Base-by-base conservation (phyloP, 1,284 basidiomycete genomes). In the Grifola frondosa region DNA sequence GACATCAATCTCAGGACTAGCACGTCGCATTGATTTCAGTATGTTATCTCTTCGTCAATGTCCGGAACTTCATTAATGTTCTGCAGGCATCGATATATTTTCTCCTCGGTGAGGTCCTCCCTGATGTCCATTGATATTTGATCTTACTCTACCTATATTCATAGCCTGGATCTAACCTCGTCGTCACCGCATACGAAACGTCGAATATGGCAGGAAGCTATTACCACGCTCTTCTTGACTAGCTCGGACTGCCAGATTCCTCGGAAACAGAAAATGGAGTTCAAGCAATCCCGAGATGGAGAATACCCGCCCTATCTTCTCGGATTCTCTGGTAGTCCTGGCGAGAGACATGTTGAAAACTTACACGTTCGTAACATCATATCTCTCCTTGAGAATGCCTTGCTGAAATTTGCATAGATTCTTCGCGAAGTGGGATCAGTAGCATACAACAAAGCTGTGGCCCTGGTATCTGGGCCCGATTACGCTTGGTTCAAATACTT, bases 151-250 rank as follows among this genome's bases (percentile, higher is more conserved):
- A 36, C 36, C 30, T 22, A 37, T 30, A 17, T 16, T 35, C 30
- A 6, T 38, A 85, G 83, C 10, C 62, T 91, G 46, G 81, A 90
- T 61, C 62, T 84, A 31, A 75, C 80, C 1, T 62, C 77, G 17
- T 67, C 77, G 1, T 82, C 80, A 2, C 70, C 77, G 12, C 88
- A 92, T 57, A 72, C 79, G 28, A 80, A 73, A 48, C 75, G 87
- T 10, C 76, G 89, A 5, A 84, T 91, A n/a, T 90, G 88, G 87
- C 84, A 91, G 58, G 89, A 92, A 62, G 77, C 85, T 6, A 70
- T 91, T 21, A 80, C 84, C 0, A 78, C 81, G 0, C 64, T 92
- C 6, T 63, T 91, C 12, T 70, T 91, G 20, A 83, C 81, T 1
- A 75, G 68, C 45, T 67, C 75, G 1, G 73, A 77, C 26, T 82